Conservation (phyloP, 257 asterid genomes). For the Coffea canephora region DNA sequence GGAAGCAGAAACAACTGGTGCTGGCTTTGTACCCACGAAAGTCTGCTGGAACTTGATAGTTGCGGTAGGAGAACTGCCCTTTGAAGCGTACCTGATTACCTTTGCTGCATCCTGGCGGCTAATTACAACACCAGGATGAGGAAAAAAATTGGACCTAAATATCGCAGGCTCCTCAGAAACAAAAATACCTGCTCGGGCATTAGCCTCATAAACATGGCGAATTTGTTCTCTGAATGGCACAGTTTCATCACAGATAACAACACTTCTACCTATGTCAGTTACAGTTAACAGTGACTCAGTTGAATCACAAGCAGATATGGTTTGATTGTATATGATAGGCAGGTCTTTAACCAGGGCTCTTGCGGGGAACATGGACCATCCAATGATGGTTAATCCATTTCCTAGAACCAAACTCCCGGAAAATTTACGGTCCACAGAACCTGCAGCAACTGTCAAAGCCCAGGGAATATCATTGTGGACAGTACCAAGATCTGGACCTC, state of each 20-base stretch:
- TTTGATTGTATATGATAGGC: slow-evolving; percentile 38
- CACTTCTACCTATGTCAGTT: slow-evolving; percentile 5
- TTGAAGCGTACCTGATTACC: slow-evolving; percentile 37
- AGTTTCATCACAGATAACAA: slow-evolving; percentile 35
- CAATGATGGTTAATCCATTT: slow-evolving; percentile 32
- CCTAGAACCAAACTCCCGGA: slow-evolving; percentile 42
- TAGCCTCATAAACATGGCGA: slow-evolving; percentile 14
- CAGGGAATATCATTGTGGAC: slow-evolving; percentile 61
- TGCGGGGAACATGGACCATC: slow-evolving; percentile 50
- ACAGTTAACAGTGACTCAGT: slow-evolving; percentile 23
- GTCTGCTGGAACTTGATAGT: slow-evolving; percentile 53
- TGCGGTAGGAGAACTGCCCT: slow-evolving; percentile 28
- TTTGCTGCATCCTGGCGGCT: slow-evolving; percentile 30
- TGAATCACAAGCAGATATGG: slow-evolving; percentile 40
- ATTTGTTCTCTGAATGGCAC: slow-evolving; percentile 21
- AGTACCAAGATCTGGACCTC: slow-evolving; percentile 28
- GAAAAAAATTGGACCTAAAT: slow-evolving; percentile 24
- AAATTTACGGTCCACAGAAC: slow-evolving; percentile 51
- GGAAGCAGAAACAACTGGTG: slow-evolving; percentile 47
- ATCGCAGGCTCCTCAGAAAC: slow-evolving; percentile 33
- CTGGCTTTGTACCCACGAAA: slow-evolving; percentile 39
- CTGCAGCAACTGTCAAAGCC: slow-evolving; percentile 54
- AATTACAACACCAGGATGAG: slow-evolving; percentile 41
- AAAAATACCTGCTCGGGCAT: slow-evolving; percentile 35
- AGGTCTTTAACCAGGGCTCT: slow-evolving; percentile 30